Base-by-base conservation (phyloP, 805 yeast genomes). In the Yamadazyma sp. region DNA sequence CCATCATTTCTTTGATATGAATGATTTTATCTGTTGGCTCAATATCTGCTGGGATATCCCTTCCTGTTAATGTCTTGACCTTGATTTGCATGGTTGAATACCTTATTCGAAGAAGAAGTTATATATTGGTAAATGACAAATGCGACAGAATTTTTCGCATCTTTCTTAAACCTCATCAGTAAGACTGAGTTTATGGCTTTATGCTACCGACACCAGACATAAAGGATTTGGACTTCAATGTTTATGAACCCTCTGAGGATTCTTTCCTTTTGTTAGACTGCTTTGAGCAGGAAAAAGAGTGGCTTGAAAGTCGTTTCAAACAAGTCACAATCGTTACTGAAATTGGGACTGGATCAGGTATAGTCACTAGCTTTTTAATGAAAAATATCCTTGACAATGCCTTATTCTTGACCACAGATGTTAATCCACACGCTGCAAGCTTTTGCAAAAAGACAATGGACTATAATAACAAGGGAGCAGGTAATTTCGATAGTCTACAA, bases 191-290 rank as follows among this genome's bases (percentile, higher is more conserved):
- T n/a, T n/a, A n/a, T n/a, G n/a, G n/a, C n/a, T n/a, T n/a, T n/a
- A 88, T 88, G 96, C 68, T 86, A 3, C 80, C 93, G 4, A 89
- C 97, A 0, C 97, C 98, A 1, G 56, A 58, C 6, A 65, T 83
- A 2, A 45, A 52, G 1, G 57, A 67, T 13, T 71, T 80, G 13
- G 82, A 83, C 49, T 79, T 74, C n/a, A 72, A 71, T 47, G 95
- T 91, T 3, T 93, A 93, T 55, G 98, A 93, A 52, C 98, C 98
- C 0, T 76, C 95, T 0, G 98, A 93, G 50, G 98, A 93, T 62
- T 77, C 95, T 6, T 93, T 82, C 52, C 74, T 91, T 7, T 65
- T 93, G 7, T 59, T 93, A 28, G 98, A 93, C 55, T 69, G 82
- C 11, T 66, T 93, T 30, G 98, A 93, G 50, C 55, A 65, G 26